Base-by-base conservation (phyloP, 805 yeast species). In the Candida sakaeoensis region DNA sequence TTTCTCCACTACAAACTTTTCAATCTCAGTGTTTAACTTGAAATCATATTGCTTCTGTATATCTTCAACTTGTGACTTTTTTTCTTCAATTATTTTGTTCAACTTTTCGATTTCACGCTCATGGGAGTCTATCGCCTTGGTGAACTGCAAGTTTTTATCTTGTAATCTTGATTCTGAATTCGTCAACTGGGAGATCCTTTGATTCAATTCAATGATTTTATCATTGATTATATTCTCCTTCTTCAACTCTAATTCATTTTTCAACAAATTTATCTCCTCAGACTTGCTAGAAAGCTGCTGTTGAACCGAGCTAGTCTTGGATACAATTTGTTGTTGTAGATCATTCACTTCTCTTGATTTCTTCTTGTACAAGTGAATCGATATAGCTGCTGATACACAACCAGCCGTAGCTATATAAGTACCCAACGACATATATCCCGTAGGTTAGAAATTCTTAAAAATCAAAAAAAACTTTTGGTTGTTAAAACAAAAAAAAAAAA, bases 11-110 rank as follows among this genome's bases (percentile, higher is more conserved):
- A 50, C 44, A 28, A 53, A 31, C 22, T 39, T 44, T 28, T 61
- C 62, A 33, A 60, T 41, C 28, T 55, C 54, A 24, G 42, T 27
- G 40, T 55, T 58, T 42, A 60, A 49, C 34, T 56, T 54, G 47
- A 51, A 53, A 14, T 55, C 52, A 29, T 50, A 49, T 16, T 54
- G 49, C 25, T 44, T 40, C 27, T 45, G 42, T 16, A 45, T 19
- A 16, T 26, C 8, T 5, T 4, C 8, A 2, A 7, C 14, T 4
- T n/a, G 2, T 2, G 14, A 9, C 25, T 34, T 21, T 23, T 10
- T 10, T 14, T 5, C 3, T 10, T 34, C 23, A 5, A 24, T 5
- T 14, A 12, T 21, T 15, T 9, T 10, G 12, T 4, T 25, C 8
- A 34, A 17, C 17, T 34, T 13, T 6, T 24, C 6, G 8, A 34